Conservation (phyloP, 768 basidiomycete genomes). For the Mycena kentingensis region DNA sequence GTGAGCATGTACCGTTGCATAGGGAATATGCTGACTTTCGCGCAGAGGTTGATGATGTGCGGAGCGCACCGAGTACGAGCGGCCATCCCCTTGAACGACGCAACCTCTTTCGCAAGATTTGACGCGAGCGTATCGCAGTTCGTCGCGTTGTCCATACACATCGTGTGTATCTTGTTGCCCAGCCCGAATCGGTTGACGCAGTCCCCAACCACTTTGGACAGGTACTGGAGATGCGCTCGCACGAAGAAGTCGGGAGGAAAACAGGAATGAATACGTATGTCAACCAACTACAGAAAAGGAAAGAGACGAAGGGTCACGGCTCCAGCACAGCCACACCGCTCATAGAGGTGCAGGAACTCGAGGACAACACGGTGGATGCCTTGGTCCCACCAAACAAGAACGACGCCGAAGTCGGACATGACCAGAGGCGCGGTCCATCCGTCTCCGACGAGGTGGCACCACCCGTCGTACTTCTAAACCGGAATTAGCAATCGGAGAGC, state of each 20-base stretch:
- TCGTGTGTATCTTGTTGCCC: constrained; percentile 30
- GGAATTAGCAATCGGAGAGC: too few species aligned
- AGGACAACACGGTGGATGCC: constrained; percentile 34
- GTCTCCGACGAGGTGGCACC: constrained; percentile 36
- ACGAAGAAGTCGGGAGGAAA: too few species aligned
- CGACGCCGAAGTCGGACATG: constrained; percentile 33
- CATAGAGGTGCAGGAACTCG: too few species aligned
- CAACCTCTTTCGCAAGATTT: constrained; percentile 22
- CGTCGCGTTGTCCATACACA: constrained; percentile 36
- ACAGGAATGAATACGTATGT: too few species aligned
- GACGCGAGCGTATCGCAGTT: constrained; percentile 33
- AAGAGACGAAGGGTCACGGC: constrained; percentile 29
- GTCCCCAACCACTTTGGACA: constrained; percentile 28
- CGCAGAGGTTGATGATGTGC: constrained; percentile 36
- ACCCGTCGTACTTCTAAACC: constrained; percentile 8
- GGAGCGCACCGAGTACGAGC: constrained; percentile 29
- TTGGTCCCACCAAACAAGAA: constrained; percentile 30
- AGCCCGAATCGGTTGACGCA: constrained; percentile 32
- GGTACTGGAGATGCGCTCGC: too few species aligned
- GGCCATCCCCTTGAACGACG: constrained; percentile 25
- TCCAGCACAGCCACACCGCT: constrained; percentile 28
- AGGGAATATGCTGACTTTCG: constrained; percentile 29
- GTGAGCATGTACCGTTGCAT: neutral
- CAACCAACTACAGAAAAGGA: too few species aligned
- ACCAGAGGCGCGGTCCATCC: constrained; percentile 37